Evolutionary conservation across 106 monocot genomes (phyloP), one percentile per base, ranked within the genome.

Genomic region (Phalaenopsis aphrodite): DNA sequence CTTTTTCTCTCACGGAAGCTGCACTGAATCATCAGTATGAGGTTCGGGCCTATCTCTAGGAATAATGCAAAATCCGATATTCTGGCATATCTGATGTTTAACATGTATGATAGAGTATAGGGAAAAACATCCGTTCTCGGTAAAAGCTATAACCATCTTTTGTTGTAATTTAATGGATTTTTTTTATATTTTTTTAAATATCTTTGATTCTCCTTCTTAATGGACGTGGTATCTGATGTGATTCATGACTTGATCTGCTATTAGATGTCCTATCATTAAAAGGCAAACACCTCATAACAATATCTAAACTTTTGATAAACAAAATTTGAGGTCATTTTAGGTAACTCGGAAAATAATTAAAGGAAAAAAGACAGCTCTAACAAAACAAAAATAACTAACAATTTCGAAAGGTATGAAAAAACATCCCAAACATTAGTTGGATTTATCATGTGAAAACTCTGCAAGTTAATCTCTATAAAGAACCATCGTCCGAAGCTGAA

Each of bases 11-110:
- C 57, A 91, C 94, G 55, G 97, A 98, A 85, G 89, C 87, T 84
- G 86, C 92, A 81, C 87, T 98, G 88, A 80, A 85, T 85, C 90
- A 98, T 92, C 90, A 91, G 78, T 98, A 92, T 84, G 94, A 98
- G 96, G 96, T 96, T 87, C 81, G 55, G 41, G 52, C 56, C 57
- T 78, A 82, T 81, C 76, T 84, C 78, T 74, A 74, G 74, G 16
- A 15, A 12, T 74, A 69, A 41, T 37, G 38, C 14, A 69, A 38
- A 69, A 39, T 12, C 39, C 16, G 14, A 69, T 69, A 69, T 5
- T 12, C 5, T 3, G 36, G 69, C 64, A 41, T 39, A 39, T 69
- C 9, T 69, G 12, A 69, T 69, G 38, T 38, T 69, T 8, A 12
- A 30, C 37, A 10, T 68, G 68, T 68, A 37, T 8, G 36, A 38